phyloP scores from a whole-genome alignment of 441 rosid species.

The Capsella rubella region DNA sequence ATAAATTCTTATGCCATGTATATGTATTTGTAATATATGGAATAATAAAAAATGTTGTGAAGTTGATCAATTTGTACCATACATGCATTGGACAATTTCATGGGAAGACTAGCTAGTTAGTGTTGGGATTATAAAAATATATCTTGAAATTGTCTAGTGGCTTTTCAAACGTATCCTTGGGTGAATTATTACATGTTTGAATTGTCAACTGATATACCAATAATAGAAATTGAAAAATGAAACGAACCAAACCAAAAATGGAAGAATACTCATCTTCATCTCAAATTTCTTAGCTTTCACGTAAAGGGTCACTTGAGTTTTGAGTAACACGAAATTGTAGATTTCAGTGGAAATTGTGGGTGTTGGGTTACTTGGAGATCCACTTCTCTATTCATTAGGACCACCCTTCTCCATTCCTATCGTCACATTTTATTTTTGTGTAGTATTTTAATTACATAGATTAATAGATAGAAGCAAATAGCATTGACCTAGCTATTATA shows the following conservation, averaged over 20 bases:
- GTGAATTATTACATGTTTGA: not conserved
- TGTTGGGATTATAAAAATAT: not conserved
- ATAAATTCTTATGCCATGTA: not conserved
- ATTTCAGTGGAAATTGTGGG: slow-evolving; percentile 34
- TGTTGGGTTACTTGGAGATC: slow-evolving; percentile 32
- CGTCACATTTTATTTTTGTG: slow-evolving; percentile 11
- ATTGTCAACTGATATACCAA: slow-evolving; percentile 12
- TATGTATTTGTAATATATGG: not conserved
- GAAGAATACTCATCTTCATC: slow-evolving; percentile 2
- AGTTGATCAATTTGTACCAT: slow-evolving; percentile 3
- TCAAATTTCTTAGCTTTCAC: slow-evolving; percentile 41
- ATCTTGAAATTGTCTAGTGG: not conserved
- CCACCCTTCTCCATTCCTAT: slow-evolving; percentile 21
- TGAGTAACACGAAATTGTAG: slow-evolving; percentile 38
- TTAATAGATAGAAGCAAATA: not conserved
- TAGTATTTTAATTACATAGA: slow-evolving; percentile 4
- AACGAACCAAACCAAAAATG: slow-evolving; percentile 6
- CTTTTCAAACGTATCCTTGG: not conserved
- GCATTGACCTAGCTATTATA: slow-evolving; percentile 5
- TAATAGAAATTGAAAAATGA: not conserved
- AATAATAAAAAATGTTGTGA: slow-evolving; percentile 3
- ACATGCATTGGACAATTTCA: slow-evolving; percentile 18
- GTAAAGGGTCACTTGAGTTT: slow-evolving; percentile 46
- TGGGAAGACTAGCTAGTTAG: not conserved
- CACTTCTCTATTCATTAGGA: slow-evolving; percentile 31